Base-by-base conservation (phyloP, 148 eudicot species). In the Camellia japonica region DNA sequence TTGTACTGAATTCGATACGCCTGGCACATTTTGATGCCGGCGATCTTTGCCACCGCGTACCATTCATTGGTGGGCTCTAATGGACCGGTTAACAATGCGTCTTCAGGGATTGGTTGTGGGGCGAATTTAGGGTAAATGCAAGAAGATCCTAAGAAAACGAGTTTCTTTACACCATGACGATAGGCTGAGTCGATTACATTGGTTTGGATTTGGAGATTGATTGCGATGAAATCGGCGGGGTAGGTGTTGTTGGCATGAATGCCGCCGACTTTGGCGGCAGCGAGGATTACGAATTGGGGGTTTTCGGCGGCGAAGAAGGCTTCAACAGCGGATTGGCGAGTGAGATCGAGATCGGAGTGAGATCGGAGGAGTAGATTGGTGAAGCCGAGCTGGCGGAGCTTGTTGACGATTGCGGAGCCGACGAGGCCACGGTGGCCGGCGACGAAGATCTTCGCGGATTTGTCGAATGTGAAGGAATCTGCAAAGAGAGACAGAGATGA, bases 211-310 rank as follows among this genome's bases (percentile, higher is more conserved):
- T 93, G 98, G 81, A 96, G 91, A 78, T 96, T 96, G 64, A 92
- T 71, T 79, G 91, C 76, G 80, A 96, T 93, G 86, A 96, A 96
- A 23, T 96, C 98, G 61, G 99, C 99, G 0, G 99, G 99, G 80
- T 93, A 96, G 15, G 98, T 93, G 79, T 84, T 90, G 89, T 96
- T 96, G 11, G 99, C 99, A 84, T 96, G 98, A 80, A 96, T 96
- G 7, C 99, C 99, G 42, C 99, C 99, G 49, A 96, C 99, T 77
- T 96, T 96, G 30, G 99, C 99, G 5, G 99, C 99, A n/a, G 99
- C 98, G 72, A 96, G 90, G 85, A 96, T 86, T 59, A 96, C 99
- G 75, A 79, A 90, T 44, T 66, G 83, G 38, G 99, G 99, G 64
- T 90, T 91, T 76, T 92, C 87, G 60, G 91, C 41, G 80, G 93